Evolutionary conservation across 257 asterid genomes (phyloP).

Genomic region (Coffea eugenioides): DNA sequence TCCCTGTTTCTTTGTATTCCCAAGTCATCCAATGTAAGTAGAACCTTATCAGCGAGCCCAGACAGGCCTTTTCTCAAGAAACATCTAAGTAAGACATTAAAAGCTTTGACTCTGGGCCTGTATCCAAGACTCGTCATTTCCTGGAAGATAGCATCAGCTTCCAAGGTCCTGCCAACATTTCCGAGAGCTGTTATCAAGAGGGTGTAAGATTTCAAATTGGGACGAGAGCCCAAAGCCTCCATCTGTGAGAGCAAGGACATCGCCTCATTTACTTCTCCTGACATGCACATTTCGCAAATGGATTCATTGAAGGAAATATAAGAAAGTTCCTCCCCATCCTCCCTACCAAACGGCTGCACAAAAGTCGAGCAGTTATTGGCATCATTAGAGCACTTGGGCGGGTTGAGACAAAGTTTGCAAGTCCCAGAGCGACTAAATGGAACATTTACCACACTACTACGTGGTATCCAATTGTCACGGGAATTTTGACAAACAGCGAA

Average conservation of each 20-base stretch:
- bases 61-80: slow-evolving; percentile 74
- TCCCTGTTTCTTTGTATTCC: slow-evolving; percentile 54
- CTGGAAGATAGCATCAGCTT: slow-evolving; percentile 75
- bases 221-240: slow-evolving; percentile 77
- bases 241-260: slow-evolving; percentile 65
- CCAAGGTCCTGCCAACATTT: slow-evolving; percentile 71
- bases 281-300: slow-evolving; percentile 58
- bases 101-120: slow-evolving; percentile 49
- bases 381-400: slow-evolving; percentile 15
- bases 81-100: slow-evolving; percentile 57
- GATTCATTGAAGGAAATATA: slow-evolving; percentile 47
- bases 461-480: background rate
- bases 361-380: slow-evolving; percentile 4
- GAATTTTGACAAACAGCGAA: slow-evolving; percentile 18
- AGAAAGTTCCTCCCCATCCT: slow-evolving; percentile 51
- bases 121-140: slow-evolving; percentile 66
- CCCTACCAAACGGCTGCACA: slow-evolving; percentile 12
- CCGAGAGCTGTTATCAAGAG: slow-evolving; percentile 59
- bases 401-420: slow-evolving; percentile 19
- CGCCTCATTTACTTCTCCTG: slow-evolving; percentile 67
- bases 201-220: slow-evolving; percentile 45
- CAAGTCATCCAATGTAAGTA: slow-evolving; percentile 35
- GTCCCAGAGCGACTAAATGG: slow-evolving; percentile 4
- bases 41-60: slow-evolving; percentile 51
- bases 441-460: background rate